Percentiles rank a stretch among this genome's conserved stretches.
These are phyloP conservation scores for Aspergillus sp. DNA, from an alignment of 2,329 filamentous ascomycete species.

Conservation along the genomic window DNA sequence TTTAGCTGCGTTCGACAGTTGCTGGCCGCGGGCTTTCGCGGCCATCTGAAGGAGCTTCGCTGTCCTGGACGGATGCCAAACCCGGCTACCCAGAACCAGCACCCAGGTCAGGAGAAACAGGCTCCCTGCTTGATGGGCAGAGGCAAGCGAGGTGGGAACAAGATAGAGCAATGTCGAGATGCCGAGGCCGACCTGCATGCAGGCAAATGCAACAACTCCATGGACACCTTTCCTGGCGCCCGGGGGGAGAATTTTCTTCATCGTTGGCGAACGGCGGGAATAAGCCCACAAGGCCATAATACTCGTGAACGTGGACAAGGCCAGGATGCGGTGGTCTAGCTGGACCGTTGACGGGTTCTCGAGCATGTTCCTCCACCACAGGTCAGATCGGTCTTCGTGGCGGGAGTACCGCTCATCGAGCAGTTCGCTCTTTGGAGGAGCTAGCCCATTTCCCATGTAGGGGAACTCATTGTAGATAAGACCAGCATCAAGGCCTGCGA, in stretches of 20 bases:
- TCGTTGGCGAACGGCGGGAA: slow-evolving; percentile 55
- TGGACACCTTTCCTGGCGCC: slow-evolving; percentile 59
- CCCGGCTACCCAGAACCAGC: slow-evolving; percentile 65
- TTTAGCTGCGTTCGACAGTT: slow-evolving; percentile 13
- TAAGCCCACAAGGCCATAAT: slow-evolving; percentile 76
- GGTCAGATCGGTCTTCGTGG: slow-evolving; percentile 64
- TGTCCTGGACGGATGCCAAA: slow-evolving; percentile 62
- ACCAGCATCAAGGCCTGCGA: slow-evolving; percentile 89
- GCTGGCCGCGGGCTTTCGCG: slow-evolving; percentile 25
- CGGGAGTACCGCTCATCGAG: slow-evolving; percentile 80
- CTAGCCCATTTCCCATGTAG: slow-evolving; percentile 76
- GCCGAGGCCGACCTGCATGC: slow-evolving; percentile 72
- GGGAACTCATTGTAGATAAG: slow-evolving; percentile 99
- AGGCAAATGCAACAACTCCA: slow-evolving; percentile 74
- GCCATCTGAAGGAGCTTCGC: slow-evolving; percentile 47
- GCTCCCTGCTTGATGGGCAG: slow-evolving; percentile 85
- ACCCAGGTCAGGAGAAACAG: slow-evolving; percentile 75
- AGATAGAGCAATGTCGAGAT: slow-evolving; percentile 90
- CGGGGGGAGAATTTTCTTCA: slow-evolving; percentile 50
- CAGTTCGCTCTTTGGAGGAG: slow-evolving; percentile 73
- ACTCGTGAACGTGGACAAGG: slow-evolving; percentile 75
- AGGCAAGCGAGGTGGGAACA: slow-evolving; percentile 78
- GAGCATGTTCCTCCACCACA: slow-evolving; percentile 95
- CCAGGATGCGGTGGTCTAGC: slow-evolving; percentile 87
- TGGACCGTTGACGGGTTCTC: slow-evolving; percentile 96